Conservation (phyloP, 306 rosid genomes). For the Cicer cuneatum region DNA sequence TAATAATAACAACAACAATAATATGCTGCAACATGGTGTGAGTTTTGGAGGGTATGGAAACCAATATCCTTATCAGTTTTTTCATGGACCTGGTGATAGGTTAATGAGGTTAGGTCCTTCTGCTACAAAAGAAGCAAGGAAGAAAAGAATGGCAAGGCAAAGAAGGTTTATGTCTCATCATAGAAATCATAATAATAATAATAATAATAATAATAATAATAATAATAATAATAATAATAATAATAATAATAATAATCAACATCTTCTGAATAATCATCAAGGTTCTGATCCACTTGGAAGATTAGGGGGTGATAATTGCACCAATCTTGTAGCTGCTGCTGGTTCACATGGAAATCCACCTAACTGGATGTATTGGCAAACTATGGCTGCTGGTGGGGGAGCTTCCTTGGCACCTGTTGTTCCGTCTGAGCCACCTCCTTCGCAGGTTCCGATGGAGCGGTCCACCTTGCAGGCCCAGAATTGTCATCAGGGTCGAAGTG, state of each 20-base stretch:
- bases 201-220: constrained; percentile 49
- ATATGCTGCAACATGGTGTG: constrained; percentile 27
- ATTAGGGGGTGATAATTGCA: constrained; percentile 57
- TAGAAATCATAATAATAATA: constrained; percentile 48
- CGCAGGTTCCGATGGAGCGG: constrained; percentile 44
- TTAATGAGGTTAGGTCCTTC: constrained; percentile 75
- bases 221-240: constrained; percentile 52
- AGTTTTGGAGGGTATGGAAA: constrained; percentile 57
- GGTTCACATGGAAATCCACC: constrained; percentile 46
- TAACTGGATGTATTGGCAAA: constrained; percentile 86
- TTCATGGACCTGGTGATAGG: constrained; percentile 55
- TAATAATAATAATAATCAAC: constrained; percentile 42
- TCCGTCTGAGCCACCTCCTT: constrained; percentile 10
- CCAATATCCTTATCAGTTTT: constrained; percentile 60
- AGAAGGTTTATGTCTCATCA: constrained; percentile 65
- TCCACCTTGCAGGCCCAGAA: constrained; percentile 56
- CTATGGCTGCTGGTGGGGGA: constrained; percentile 42
- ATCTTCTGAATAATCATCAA: constrained; percentile 49
- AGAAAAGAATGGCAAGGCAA: constrained; percentile 95
- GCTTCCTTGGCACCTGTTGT: constrained; percentile 46
- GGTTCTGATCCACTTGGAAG: constrained; percentile 53
- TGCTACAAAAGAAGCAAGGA: constrained; percentile 90
- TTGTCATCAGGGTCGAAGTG: constrained; percentile 45
- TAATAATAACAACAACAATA: constrained; percentile 7
- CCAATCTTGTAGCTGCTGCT: constrained; percentile 36